These are phyloP conservation scores for Suhomyces bribrorum DNA, from an alignment of 1,139 yeast species.

Conservation along the genomic window DNA sequence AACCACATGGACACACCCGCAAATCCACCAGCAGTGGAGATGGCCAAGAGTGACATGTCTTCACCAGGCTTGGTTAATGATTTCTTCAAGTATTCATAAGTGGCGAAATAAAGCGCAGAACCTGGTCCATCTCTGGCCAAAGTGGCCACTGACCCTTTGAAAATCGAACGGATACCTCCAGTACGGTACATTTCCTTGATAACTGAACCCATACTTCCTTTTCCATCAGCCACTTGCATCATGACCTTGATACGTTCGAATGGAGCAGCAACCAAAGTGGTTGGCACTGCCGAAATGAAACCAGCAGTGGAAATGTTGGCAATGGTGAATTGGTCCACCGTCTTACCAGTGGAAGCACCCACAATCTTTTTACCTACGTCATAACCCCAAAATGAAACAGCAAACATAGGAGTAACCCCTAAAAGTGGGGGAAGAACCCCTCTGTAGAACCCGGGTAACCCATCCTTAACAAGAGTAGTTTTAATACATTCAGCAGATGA, in stretches of 20 bases:
- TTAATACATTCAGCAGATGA: conserved; percentile 67
- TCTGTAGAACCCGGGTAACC: conserved; percentile 76
- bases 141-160: conserved; percentile 90
- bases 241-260: conserved; percentile 95
- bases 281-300: conserved; percentile 92
- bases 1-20: conserved; percentile 98
- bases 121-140: conserved; percentile 98
- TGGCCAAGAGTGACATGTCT: conserved; percentile 67
- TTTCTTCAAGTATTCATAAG: conserved; percentile 81
- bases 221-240: conserved; percentile 72
- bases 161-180: conserved; percentile 84
- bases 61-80: conserved; percentile 56
- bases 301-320: conserved; percentile 88
- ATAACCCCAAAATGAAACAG: conserved; percentile 98
- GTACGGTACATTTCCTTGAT: conserved; percentile 70
- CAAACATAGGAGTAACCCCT: conserved; percentile 98
- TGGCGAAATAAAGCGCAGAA: conserved; percentile 93
- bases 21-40: conserved; percentile 88
- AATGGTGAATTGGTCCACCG: conserved; percentile 52
- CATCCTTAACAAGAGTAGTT: conserved; percentile 69
- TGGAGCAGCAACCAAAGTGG: conserved; percentile 94
- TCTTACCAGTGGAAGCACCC: conserved; percentile 40
- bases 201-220: conserved; percentile 57
- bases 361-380: conserved; percentile 87
- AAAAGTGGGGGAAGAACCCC: conserved; percentile 88